A percentile compares a stretch with the other conserved stretches of the same genome.
Conservation (phyloP, 75 land plant genomes). For the Sequoia sempervirens region DNA sequence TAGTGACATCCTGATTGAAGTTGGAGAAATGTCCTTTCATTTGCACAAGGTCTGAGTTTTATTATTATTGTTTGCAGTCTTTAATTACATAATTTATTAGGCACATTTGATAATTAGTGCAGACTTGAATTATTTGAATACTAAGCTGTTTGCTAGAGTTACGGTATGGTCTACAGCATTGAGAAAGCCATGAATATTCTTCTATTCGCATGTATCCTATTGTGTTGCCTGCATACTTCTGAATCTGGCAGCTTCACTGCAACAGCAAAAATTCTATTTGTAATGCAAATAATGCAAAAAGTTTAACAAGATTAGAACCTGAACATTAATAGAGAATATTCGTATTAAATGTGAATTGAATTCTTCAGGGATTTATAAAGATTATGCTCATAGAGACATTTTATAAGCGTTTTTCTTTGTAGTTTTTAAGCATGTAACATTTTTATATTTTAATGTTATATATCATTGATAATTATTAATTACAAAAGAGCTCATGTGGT, state of each 20-base stretch:
- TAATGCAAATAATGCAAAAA: background rate
- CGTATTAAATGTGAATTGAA: background rate
- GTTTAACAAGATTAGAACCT: background rate
- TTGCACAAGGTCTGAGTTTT: constrained; percentile 68
- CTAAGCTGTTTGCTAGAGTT: background rate
- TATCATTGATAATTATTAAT: background rate
- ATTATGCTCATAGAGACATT: background rate
- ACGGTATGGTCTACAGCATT: background rate
- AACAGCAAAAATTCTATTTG: background rate
- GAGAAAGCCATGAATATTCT: background rate
- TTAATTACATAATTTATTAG: background rate
- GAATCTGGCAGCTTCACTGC: background rate
- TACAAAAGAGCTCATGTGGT: background rate
- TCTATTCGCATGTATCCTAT: background rate
- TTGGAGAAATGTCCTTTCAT: constrained; percentile 69
- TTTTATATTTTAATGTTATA: background rate
- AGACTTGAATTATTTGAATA: background rate
- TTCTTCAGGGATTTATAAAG: background rate
- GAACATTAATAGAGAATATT: background rate
- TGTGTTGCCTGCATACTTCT: background rate
- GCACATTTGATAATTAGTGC: background rate
- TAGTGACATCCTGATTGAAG: constrained; percentile 65
- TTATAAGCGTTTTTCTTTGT: background rate
- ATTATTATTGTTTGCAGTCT: background rate
- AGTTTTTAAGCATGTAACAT: background rate